These are phyloP conservation scores for Kurtzmaniella quercitrusa DNA, from an alignment of 1,139 yeast genomes.

Conservation along the genomic window DNA sequence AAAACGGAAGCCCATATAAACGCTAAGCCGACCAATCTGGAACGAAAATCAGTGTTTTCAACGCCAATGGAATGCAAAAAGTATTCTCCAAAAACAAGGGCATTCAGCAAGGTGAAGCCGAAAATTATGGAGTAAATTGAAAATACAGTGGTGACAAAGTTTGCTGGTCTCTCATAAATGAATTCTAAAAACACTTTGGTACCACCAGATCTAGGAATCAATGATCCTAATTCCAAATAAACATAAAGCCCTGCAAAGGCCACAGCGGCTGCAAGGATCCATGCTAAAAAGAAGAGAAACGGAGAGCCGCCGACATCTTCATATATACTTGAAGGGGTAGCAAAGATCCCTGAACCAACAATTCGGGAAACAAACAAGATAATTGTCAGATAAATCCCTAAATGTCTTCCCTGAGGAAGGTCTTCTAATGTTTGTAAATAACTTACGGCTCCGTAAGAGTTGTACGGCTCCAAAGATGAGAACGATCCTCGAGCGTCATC, in stretches of 20 bases:
- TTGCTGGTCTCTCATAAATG: constrained; percentile 55
- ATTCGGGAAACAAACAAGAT: constrained; percentile 63
- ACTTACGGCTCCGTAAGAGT: constrained; percentile 13
- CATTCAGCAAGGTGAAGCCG: constrained; percentile 63
- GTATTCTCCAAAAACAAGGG: constrained; percentile 71
- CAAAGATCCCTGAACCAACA: constrained; percentile 76
- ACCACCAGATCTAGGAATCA: constrained; percentile 73
- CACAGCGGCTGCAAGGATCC: constrained; percentile 58
- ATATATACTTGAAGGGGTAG: constrained; percentile 64
- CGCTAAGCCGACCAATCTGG: constrained; percentile 41
- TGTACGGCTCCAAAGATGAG: constrained; percentile 8
- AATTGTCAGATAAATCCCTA: constrained; percentile 64
- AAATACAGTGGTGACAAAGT: constrained; percentile 57
- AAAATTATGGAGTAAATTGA: constrained; percentile 55
- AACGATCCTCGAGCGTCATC: constrained; percentile 6
- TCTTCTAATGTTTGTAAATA: constrained; percentile 41
- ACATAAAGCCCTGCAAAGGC: constrained; percentile 66
- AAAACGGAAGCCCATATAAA: constrained; percentile 40
- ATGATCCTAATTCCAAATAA: constrained; percentile 64
- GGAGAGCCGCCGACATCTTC: constrained; percentile 68
- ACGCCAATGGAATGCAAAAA: constrained; percentile 47
- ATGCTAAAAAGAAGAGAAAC: constrained; percentile 51
- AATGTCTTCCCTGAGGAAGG: constrained; percentile 71
- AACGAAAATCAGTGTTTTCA: constrained; percentile 31
- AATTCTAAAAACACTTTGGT: constrained; percentile 66